phyloP scores from a whole-genome alignment of 1,139 yeast species.

The Keqinozyma sinolaborantium region DNA sequence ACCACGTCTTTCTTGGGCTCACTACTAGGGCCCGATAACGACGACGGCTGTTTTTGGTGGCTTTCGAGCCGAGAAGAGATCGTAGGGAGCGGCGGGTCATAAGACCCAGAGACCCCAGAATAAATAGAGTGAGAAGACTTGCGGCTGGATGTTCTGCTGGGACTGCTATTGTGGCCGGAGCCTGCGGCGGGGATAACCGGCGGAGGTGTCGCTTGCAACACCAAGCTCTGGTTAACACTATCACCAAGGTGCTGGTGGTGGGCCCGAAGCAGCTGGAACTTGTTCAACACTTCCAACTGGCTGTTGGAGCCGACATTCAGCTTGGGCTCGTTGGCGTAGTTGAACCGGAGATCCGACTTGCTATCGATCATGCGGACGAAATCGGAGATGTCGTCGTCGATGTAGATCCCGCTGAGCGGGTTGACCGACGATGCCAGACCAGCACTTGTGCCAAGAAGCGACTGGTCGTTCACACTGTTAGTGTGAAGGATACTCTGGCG shows the following conservation, averaged over 20 bases:
- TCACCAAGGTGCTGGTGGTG: conserved; percentile 51
- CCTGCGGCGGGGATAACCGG: conserved; percentile 4
- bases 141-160: conserved; percentile 22
- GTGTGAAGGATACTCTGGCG: conserved; percentile 27
- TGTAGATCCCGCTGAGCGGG: conserved; percentile 40
- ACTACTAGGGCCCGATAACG: conserved; percentile 20
- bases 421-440: conserved; percentile 35
- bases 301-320: conserved; percentile 5
- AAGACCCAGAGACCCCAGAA: conserved; percentile 34
- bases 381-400: conserved; percentile 73
- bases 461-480: conserved; percentile 17
- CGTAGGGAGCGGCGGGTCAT: conserved; percentile 36
- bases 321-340: conserved; percentile 8
- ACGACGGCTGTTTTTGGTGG: conserved; percentile 13
- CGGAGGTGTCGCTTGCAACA: conserved; percentile 18
- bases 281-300: conserved; percentile 26
- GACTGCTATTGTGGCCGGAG: conserved; percentile 8
- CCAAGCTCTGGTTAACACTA: conserved; percentile 45
- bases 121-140: conserved; percentile 27
- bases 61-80: conserved; percentile 42
- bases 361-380: conserved; percentile 82
- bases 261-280: conserved; percentile 34
- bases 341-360: conserved; percentile 46
- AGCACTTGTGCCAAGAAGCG: conserved; percentile 29
- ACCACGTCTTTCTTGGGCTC: conserved; percentile 14